phyloP scores from a whole-genome alignment of 352 stramenopile species.

The Pythium aquatile region DNA sequence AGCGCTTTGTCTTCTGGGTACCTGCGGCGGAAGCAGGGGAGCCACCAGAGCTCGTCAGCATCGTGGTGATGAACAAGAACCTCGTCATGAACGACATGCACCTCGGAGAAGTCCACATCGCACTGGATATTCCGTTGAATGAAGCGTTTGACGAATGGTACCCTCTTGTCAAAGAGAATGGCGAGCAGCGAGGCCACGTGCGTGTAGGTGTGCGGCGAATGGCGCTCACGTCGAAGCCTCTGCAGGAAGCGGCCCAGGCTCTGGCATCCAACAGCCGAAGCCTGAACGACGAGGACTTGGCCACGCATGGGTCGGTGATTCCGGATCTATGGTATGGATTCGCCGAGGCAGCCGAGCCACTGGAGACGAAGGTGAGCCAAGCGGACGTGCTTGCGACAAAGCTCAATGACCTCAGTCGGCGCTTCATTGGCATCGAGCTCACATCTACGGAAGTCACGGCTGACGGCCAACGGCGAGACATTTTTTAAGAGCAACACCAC shows the following conservation, averaged over 20 bases:
- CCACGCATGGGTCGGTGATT: conserved; percentile 41
- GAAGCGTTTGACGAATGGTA: conserved; percentile 72
- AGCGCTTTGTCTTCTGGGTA: conserved; percentile 75
- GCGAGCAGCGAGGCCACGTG: conserved; percentile 50
- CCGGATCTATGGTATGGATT: conserved; percentile 66
- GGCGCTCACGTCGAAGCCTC: conserved; percentile 49
- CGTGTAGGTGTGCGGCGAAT: conserved; percentile 53
- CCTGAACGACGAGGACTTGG: conserved; percentile 48
- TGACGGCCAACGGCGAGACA: conserved; percentile 45
- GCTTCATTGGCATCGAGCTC: conserved; percentile 60
- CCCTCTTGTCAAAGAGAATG: conserved; percentile 56
- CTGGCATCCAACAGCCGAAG: conserved; percentile 39
- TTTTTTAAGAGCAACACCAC: conserved; percentile 47
- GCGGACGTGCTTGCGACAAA: conserved; percentile 51
- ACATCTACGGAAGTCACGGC: conserved; percentile 31
- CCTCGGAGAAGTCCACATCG: conserved; percentile 69
- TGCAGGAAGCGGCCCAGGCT: conserved; percentile 47
- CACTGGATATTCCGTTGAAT: conserved; percentile 60
- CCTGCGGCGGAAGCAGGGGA: conserved; percentile 33
- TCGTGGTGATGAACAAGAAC: conserved; percentile 52
- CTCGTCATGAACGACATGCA: conserved; percentile 44
- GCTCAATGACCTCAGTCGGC: conserved; percentile 48
- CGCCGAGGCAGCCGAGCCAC: conserved; percentile 33
- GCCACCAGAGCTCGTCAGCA: conserved; percentile 41
- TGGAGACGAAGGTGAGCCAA: conserved; percentile 33